Evolutionary conservation across 495 filamentous ascomycete species (phyloP).

Genomic region (Aspergillus egyptiacus): DNA sequence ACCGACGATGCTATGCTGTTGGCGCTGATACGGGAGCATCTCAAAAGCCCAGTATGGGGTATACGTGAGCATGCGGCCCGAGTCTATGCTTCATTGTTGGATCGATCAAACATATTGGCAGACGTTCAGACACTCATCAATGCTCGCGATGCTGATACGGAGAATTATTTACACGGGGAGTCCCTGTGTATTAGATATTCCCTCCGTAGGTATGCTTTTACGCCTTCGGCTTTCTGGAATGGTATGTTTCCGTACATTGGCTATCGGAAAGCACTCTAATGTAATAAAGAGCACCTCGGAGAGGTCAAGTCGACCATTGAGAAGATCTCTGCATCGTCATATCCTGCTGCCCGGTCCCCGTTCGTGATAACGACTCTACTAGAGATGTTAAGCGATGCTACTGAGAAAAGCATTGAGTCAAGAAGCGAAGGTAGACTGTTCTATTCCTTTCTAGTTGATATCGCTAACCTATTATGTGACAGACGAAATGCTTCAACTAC

Average conservation of each 20-base stretch:
- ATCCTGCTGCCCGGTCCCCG: constrained; percentile 32
- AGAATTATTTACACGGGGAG: constrained; percentile 61
- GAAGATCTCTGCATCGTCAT: constrained; percentile 23
- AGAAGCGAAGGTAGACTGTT: constrained; percentile 25
- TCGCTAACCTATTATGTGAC: not conserved
- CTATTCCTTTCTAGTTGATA: not conserved
- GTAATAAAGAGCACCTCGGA: constrained; percentile 24
- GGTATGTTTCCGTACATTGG: no score
- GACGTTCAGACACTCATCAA: constrained; percentile 46
- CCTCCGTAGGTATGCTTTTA: constrained; percentile 33
- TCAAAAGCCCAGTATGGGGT: constrained; percentile 76
- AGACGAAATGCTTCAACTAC: constrained; percentile 21
- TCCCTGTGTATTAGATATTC: constrained; percentile 48
- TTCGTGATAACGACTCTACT: constrained; percentile 36
- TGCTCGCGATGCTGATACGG: constrained; percentile 28
- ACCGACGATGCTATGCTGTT: constrained; percentile 30
- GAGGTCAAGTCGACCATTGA: constrained; percentile 25
- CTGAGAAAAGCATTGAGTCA: constrained; percentile 31
- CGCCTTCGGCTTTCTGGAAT: constrained; percentile 30
- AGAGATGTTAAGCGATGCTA: constrained; percentile 36
- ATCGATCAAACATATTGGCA: constrained; percentile 43
- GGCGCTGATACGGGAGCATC: constrained; percentile 33
- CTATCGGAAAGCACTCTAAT: constrained; percentile 6
- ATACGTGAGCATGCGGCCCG: constrained; percentile 86
- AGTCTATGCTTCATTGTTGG: constrained; percentile 62